Conservation (phyloP, 2,329 filamentous ascomycete genomes). For the Samsoniella hepiali region DNA sequence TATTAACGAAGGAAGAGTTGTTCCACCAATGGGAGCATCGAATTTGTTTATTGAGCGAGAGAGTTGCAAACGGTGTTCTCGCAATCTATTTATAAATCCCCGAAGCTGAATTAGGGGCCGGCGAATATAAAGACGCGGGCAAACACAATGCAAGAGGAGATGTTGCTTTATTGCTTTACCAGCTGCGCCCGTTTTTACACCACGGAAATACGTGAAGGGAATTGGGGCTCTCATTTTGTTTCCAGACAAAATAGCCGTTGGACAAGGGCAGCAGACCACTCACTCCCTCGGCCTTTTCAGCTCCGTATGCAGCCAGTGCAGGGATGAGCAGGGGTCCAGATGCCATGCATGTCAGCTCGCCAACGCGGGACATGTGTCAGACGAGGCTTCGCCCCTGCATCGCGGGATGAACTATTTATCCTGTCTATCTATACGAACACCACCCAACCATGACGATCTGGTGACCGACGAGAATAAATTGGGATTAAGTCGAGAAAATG, state of each 20-base stretch:
- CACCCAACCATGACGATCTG: background rate
- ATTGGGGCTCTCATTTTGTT: background rate
- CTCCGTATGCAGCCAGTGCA: background rate
- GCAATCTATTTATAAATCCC: too few relatives aligned
- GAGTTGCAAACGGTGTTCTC: background rate
- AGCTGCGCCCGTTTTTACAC: background rate
- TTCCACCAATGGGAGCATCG: background rate
- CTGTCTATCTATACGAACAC: background rate
- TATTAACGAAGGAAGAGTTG: background rate
- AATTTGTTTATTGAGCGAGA: background rate
- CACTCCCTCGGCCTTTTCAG: background rate
- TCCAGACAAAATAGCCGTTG: background rate
- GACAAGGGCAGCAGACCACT: background rate
- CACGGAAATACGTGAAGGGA: background rate
- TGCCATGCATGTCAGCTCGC: constrained; percentile 6
- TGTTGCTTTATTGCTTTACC: too few relatives aligned
- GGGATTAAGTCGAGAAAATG: background rate
- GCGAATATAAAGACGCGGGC: too few relatives aligned
- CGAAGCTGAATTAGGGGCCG: too few relatives aligned
- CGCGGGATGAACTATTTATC: too few relatives aligned
- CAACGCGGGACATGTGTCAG: background rate
- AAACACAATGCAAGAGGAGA: too few relatives aligned
- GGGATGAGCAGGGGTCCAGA: background rate
- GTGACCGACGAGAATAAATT: background rate
- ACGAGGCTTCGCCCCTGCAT: background rate